Evolutionary conservation across 2,329 filamentous ascomycete genomes (phyloP), one percentile per base, ranked within the genome.

Genomic region (Mycosphaerella sp.): DNA sequence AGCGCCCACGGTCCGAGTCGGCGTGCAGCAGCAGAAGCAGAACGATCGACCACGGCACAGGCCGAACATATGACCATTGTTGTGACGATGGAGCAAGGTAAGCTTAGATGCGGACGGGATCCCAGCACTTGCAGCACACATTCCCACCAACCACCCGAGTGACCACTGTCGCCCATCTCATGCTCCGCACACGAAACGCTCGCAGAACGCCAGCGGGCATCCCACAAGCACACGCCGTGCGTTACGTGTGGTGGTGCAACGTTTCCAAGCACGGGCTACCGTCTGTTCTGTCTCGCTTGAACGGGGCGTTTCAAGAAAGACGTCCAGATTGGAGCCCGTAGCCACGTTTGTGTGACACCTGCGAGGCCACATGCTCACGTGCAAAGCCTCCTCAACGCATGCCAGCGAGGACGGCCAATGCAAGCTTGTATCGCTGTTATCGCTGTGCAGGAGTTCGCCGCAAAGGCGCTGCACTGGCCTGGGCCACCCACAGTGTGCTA

Each of bases 401-500:
- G 32, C 35, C 45, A 28, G 44, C 28, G 12, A 32, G 21, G 47
- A 43, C 49, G 41, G 37, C 41, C 49, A 41, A 40, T 47, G 36
- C n/a, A n/a, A n/a, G n/a, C 35, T 46, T 50, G 44, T 28, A 48
- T n/a, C 18, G 44, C 35, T 37, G 28, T 54, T 54, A 47, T 52
- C 50, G 49, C 45, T 44, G 9, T 54, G 51, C 54, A 53, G 43
- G 14, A 39, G 36, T 39, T 27, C 14, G 34, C 37, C 16, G 27
- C 42, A 17, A 21, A 30, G 45, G 44, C 44, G 34, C 25, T 41
- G 45, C 45, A 41, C 27, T 17, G 25, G 37, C 30, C n/a, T n/a
- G n/a, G n/a, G n/a, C n/a, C n/a, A n/a, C n/a, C 40, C 36, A 41
- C 27, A 47, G 60, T 64, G 64, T 70, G 67, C 70, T 71, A 71